Base-by-base conservation (phyloP, 257 asterid species). In the Echium plantagineum region DNA sequence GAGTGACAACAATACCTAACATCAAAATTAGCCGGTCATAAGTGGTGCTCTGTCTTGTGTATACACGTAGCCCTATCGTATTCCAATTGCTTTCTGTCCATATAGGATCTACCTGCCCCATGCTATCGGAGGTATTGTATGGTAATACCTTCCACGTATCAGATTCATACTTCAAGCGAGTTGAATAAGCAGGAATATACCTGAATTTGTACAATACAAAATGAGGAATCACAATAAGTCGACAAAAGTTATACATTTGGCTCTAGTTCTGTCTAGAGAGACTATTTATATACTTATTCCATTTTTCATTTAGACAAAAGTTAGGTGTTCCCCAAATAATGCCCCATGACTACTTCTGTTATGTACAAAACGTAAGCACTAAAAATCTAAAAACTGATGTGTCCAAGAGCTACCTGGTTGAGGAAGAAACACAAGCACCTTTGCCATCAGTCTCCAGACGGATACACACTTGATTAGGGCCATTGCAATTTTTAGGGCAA, bases 1-100 rank as follows among this genome's bases (percentile, higher is more conserved):
- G 62, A 19, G 98, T 84, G 56, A 89, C 79, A 21, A 65, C 20
- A 22, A 86, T 71, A 59, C 98, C 98, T 70, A 63, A 68, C 52
- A 83, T 54, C 77, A 93, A 75, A 61, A 93, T 67, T 22, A 85
- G 65, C 51, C 38, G 73, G 73, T 93, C 97, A 52, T 75, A 84
- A 52, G 81, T 24, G 60, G 77, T 63, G 18, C 58, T 75, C 63
- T 89, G 96, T 58, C 83, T 85, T 6, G 77, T 65, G 76, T 86
- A 93, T 55, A 78, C 79, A 59, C 91, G 77, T 60, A 93, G 77
- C 16, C 61, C 75, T 64, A 86, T 80, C 1, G 57, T 60, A 47
- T 86, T 87, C 97, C 97, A 93, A 71, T 93, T 93, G 70, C 98
- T 93, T 77, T 93, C 98, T 0, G 98, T 86, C 98, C 98, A 93